Base-by-base conservation (phyloP, 345 rosid genomes). In the Rhizophora mangle region DNA sequence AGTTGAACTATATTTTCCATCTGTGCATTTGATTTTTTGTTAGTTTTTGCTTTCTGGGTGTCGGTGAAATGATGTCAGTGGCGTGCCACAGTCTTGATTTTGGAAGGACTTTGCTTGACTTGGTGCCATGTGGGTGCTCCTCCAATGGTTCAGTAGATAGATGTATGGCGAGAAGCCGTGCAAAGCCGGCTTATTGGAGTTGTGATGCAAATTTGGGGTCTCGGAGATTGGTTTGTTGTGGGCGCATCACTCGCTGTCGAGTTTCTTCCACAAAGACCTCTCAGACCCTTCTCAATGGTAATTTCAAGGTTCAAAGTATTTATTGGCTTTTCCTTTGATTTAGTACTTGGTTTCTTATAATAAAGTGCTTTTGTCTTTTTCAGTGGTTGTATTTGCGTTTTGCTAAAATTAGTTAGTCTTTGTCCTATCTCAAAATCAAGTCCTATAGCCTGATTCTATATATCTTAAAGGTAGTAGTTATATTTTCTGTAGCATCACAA, bases 31-130 rank as follows among this genome's bases (percentile, higher is more conserved):
- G 34, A 54, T 24, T 67, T 10, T 68, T 29, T 64, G 36, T 54
- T 52, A 27, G 32, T 54, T 71, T 76, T 52, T 66, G 52, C 68
- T 77, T 64, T 81, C 49, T 73, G 67, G 77, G 73, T 82, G 59
- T 65, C 58, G 65, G 71, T 62, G 53, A 88, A 73, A 89, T 89
- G 89, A 78, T 88, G 88, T 85, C 90, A 74, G 36, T 87, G 81
- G 79, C 93, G 36, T 85, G 96, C 80, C 86, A 62, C 57, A 83
- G 83, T 66, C 89, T 87, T 74, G 93, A 92, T 71, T 83, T 83
- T 76, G 83, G 89, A 26, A 81, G 81, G 70, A 79, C 84, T 74
- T 77, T 81, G 65, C 82, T 86, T 79, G 93, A 86, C 80, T 75
- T 85, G 72, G 81, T 76, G 63, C 76, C 87, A 73, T 85, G 85